phyloP scores from a whole-genome alignment of 2,329 filamentous ascomycete genomes.

The Cercospora beticola region DNA sequence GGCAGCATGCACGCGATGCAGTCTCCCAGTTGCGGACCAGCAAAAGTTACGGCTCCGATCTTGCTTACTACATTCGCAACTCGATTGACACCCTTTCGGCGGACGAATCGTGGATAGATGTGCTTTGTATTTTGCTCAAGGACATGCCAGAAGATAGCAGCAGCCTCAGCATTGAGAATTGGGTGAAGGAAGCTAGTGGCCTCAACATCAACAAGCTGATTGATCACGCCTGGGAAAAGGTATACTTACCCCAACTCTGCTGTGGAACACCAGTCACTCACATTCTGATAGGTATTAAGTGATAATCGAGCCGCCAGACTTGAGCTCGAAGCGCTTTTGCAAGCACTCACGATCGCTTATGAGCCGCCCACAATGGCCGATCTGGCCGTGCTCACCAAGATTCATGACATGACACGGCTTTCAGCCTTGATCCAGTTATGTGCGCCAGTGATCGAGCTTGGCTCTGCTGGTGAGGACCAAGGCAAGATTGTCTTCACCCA shows the following conservation, averaged over 20 bases:
- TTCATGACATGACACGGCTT: not conserved
- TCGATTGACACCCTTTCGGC: not conserved
- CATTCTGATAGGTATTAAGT: not conserved
- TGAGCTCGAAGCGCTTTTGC: not conserved
- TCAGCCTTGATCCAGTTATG: not conserved
- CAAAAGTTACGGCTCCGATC: not conserved
- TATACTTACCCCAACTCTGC: not conserved
- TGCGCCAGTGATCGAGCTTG: not conserved
- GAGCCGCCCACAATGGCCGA: not conserved
- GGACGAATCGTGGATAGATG: not conserved
- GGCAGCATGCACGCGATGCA: not conserved
- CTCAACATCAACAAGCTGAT: not conserved
- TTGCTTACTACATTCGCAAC: not conserved
- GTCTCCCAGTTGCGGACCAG: not conserved
- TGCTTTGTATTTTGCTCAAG: not conserved
- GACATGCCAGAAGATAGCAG: not conserved
- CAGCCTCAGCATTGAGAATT: not conserved
- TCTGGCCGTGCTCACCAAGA: not conserved
- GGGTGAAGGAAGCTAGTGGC: not conserved
- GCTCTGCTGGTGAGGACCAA: not conserved
- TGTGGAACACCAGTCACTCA: not conserved
- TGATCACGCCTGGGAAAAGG: not conserved
- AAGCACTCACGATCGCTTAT: not conserved
- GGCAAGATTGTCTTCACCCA: not conserved
- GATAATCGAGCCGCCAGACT: not conserved